These are phyloP conservation scores for Hibiscus mutabilis DNA, from an alignment of 345 rosid genomes.

Conservation along the genomic window DNA sequence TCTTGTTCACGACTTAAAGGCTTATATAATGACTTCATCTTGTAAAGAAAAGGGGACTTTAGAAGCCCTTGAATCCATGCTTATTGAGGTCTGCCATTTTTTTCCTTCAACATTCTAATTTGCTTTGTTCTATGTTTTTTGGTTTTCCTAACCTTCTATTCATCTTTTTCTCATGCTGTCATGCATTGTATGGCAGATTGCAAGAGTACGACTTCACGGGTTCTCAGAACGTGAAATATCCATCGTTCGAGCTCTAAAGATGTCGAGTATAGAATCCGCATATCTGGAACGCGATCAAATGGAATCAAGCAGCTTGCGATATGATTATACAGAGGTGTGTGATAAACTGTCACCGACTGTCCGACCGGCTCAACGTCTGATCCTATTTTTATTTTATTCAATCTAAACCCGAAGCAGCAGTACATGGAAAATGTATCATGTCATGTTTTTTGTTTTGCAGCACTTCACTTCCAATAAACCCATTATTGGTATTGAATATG, in stretches of 20 bases:
- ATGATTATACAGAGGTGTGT: conserved; percentile 70
- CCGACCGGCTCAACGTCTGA: not conserved
- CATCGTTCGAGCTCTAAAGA: conserved; percentile 59
- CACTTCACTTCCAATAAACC: conserved; percentile 80
- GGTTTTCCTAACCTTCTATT: not conserved
- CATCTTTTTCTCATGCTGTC: not conserved
- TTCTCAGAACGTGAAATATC: conserved; percentile 89
- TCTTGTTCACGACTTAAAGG: conserved; percentile 68
- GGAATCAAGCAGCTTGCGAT: conserved; percentile 74
- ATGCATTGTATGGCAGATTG: conserved; percentile 46
- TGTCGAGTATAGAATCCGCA: conserved; percentile 90
- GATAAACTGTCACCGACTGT: too few species aligned
- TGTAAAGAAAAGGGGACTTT: conserved; percentile 82
- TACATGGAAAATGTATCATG: not conserved
- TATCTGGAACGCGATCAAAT: conserved; percentile 90
- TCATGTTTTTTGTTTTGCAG: conserved; percentile 27
- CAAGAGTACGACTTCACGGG: conserved; percentile 81
- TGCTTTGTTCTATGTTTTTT: conserved; percentile 2
- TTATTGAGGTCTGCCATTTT: conserved; percentile 52
- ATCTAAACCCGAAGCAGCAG: not conserved
- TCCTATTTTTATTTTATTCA: not conserved
- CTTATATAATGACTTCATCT: conserved; percentile 67
- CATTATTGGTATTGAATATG: conserved; percentile 79
- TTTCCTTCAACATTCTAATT: conserved; percentile 13
- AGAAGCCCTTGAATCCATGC: conserved; percentile 81